Percentiles rank a stretch among this genome's conserved stretches.
Conservation (phyloP, 495 filamentous ascomycete genomes). For the Daldinia concentrica region DNA sequence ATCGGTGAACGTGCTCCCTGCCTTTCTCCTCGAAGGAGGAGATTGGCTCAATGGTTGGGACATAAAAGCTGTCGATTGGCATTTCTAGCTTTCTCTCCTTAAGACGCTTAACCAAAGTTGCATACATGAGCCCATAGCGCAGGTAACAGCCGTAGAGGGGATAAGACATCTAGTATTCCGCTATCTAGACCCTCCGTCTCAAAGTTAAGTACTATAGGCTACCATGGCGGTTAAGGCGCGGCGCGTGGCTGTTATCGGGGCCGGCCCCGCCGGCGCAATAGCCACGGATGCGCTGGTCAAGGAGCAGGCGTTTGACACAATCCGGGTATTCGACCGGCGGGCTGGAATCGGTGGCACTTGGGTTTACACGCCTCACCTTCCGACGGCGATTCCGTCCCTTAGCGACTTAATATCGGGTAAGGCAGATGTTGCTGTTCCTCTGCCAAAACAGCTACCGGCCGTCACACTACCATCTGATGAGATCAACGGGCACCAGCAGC, state of each 20-base stretch:
- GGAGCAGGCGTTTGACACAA: slow-evolving; percentile 65
- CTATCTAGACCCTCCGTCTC: not conserved
- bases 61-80: slow-evolving; percentile 18
- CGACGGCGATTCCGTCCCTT: slow-evolving; percentile 54
- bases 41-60: not conserved
- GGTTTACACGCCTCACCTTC: slow-evolving; percentile 50
- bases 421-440: slow-evolving; percentile 58
- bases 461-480: slow-evolving; percentile 52
- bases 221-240: slow-evolving; percentile 34
- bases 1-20: slow-evolving; percentile 18
- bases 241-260: slow-evolving; percentile 66
- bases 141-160: not conserved
- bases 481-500: slow-evolving; percentile 53
- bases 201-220: not conserved
- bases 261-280: slow-evolving; percentile 68
- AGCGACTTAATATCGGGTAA: slow-evolving; percentile 56
- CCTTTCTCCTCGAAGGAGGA: slow-evolving; percentile 2
- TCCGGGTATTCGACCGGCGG: slow-evolving; percentile 66
- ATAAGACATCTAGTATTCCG: not conserved
- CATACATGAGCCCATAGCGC: not conserved
- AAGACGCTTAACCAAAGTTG: not conserved
- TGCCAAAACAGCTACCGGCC: slow-evolving; percentile 58
- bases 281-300: slow-evolving; percentile 67
- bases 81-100: not conserved
- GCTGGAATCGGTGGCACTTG: slow-evolving; percentile 48